Conservation (phyloP, 2,329 filamentous ascomycete genomes). For the Neofusicoccum parvum region DNA sequence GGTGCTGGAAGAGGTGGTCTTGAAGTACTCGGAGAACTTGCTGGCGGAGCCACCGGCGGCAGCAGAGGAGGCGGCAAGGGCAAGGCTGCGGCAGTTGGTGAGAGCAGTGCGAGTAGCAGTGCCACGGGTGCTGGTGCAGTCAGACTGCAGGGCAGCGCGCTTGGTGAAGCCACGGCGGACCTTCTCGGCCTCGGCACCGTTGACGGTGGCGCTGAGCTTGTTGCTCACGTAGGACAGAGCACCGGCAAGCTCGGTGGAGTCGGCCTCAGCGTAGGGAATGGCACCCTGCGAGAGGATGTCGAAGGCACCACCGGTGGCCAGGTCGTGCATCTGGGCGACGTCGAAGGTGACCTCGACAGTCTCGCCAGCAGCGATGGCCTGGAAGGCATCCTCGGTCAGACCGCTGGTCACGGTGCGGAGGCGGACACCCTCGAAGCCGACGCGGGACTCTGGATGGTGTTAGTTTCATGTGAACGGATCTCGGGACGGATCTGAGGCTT, state of each 20-base stretch:
- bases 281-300: constrained; percentile 59
- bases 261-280: constrained; percentile 57
- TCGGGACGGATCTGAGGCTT: too few species aligned
- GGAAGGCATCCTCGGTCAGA: constrained; percentile 54
- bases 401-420: constrained; percentile 50
- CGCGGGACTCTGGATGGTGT: constrained; percentile 38
- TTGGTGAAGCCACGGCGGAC: constrained; percentile 49
- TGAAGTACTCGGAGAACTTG: constrained; percentile 64
- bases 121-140: constrained; percentile 56
- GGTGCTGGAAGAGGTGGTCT: constrained; percentile 52
- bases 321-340: constrained; percentile 58
- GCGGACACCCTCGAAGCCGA: constrained; percentile 58
- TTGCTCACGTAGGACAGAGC: constrained; percentile 62
- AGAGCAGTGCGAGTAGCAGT: constrained; percentile 55
- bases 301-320: constrained; percentile 55
- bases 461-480: not conserved
- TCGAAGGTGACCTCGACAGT: constrained; percentile 58
- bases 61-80: constrained; percentile 55
- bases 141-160: constrained; percentile 55
- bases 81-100: constrained; percentile 56
- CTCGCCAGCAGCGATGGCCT: constrained; percentile 49
- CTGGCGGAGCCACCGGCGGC: constrained; percentile 51
- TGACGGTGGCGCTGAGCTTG: constrained; percentile 58
- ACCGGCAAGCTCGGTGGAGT: constrained; percentile 57
- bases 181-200: constrained; percentile 57